Base-by-base conservation (phyloP, 2,329 filamentous ascomycete species). In the Calonectria fujianensis region DNA sequence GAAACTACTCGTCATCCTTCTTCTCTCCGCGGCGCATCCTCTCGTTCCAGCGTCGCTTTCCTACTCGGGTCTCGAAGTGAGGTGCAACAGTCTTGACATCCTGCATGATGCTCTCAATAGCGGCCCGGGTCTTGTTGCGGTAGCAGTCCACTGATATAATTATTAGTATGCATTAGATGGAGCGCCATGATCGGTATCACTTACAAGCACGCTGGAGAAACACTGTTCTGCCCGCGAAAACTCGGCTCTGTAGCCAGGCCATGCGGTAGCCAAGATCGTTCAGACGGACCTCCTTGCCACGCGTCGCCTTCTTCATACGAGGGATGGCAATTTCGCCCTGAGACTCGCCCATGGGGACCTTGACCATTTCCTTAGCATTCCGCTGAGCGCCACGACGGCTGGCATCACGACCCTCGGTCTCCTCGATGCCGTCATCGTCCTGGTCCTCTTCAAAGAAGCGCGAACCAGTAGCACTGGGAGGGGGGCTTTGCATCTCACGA, bases 241-340 rank as follows among this genome's bases (percentile, higher is more conserved):
- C 95, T 81, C 96, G 91, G 84, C 96, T 97, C 87, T 98, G 96
- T 70, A 96, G 93, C 96, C 97, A 99, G 64, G 95, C 96, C 94
- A 99, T 97, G 61, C 96, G 92, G 84, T 97, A 98, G 3, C 96
- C 96, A 59, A 98, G 87, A 82, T 98, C 96, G 83, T 98, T 98
- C 75, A 98, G 87, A 64, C 95, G 92, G n/a, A 97, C 93, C 83
- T 98, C 96, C 86, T 95, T 97, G 65, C 90, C 91, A 65, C 95
- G 92, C 78, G 92, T 91, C 57, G 89, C 88, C 82, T 91, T 93
- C 65, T 92, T 92, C 84, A 96, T 93, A 73, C 92, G 90, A 32
- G 96, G 95, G 51, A 97, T 93, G 2, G 92, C 91, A 48, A 97
- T 89, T 82, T 95, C 93, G 27, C 90, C 90, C 75, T 96, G 88